Evolutionary conservation across 805 yeast genomes (phyloP), one percentile per base, ranked within the genome.

Genomic region (Candida arabinofermentans): DNA sequence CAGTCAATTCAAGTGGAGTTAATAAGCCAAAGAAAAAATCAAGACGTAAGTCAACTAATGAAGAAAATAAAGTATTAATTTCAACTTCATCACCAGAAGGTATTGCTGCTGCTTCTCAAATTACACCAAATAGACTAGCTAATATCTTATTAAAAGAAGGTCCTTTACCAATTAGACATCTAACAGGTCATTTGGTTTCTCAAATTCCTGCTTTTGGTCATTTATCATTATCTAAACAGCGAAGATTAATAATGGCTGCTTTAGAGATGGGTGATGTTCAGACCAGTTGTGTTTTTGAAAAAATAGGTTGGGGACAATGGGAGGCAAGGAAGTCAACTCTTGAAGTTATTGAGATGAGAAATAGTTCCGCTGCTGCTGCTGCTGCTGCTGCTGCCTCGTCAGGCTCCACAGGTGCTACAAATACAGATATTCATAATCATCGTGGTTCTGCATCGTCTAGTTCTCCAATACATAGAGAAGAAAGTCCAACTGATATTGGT

Each of bases 231-330:
- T 86, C 95, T 9, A 90, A 90, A 58, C 96, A 90, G 64, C 75
- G 97, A 57, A 72, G 97, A 45, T 73, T 90, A 43, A 90, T 90
- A 24, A 90, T 90, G 83, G 80, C 89, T 12, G 93, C 90, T 30
- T 74, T 90, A 65, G 96, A 88, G 53, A 75, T 77, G 49, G 84
- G 86, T 8, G 86, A 80, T 54, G 51, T 71, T 1, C 68, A 62
- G 32, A 81, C 77, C 42, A 72, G 74, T 43, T 81, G 85, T 33
- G 77, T 83, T 13, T 90, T 90, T 65, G 95, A 88, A 57, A 90
- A 90, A 65, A 88, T 90, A 24, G 96, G 97, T 18, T 90, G 98
- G 98, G 98, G 98, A 45, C 95, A 90, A 61, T 90, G 98, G 98
- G 85, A 85, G 19, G 95, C 90, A 3, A 74, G 80, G 53, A 66